Conservation (phyloP, 1,139 yeast species). For the Lodderomyces metapsilosis region DNA sequence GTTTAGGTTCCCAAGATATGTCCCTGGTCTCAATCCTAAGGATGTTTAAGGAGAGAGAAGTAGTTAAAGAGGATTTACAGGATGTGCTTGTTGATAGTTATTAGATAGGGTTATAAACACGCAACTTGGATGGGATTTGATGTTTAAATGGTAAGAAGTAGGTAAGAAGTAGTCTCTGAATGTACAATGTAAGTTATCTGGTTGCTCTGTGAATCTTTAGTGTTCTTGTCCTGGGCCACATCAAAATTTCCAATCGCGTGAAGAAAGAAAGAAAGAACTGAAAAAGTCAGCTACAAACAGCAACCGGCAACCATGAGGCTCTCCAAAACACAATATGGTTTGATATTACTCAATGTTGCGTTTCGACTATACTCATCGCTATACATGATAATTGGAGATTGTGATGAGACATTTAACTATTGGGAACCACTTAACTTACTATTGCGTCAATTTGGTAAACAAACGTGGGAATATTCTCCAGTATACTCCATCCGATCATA, state of each 20-base stretch:
- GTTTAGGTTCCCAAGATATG: constrained; percentile 44
- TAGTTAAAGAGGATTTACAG: background rate
- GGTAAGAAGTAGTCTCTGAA: no score
- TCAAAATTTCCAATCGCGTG: background rate
- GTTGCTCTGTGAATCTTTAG: no score
- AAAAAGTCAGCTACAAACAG: background rate
- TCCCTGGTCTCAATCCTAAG: constrained; percentile 40
- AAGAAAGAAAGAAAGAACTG: background rate
- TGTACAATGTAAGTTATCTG: background rate
- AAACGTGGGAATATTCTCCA: constrained; percentile 97
- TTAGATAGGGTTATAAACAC: background rate
- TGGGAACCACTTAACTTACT: constrained; percentile 90
- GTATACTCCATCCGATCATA: constrained; percentile 86
- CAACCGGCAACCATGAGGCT: constrained; percentile 5
- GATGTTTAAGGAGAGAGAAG: constrained; percentile 6
- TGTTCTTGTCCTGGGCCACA: no score
- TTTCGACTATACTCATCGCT: constrained; percentile 48
- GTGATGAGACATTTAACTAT: constrained; percentile 85
- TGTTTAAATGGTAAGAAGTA: no score
- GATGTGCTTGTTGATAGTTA: no score
- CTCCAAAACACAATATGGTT: constrained; percentile 13
- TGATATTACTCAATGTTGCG: constrained; percentile 27
- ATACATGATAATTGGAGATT: constrained; percentile 73
- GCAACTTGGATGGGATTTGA: background rate
- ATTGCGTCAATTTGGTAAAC: constrained; percentile 81